A percentile compares a stretch with the other conserved stretches of the same genome.
Evolutionary conservation across 768 basidiomycete genomes (phyloP).

Genomic region (Lentinula lateritia): DNA sequence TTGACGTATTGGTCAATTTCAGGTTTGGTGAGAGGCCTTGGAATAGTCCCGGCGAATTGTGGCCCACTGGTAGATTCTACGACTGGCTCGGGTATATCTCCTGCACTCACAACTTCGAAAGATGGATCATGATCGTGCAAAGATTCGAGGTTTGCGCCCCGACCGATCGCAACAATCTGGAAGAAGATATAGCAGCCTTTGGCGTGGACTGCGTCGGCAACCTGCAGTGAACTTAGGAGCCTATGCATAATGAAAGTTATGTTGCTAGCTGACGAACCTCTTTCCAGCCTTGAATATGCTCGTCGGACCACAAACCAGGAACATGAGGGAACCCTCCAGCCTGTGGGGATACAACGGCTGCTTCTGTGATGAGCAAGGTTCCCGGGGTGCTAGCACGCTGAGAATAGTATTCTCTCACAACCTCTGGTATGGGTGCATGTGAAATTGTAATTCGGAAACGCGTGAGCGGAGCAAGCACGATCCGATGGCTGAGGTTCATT

Average conservation of each 20-base stretch:
- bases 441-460: slow-evolving; percentile 19
- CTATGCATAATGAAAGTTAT: background rate
- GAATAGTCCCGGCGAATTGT: slow-evolving; percentile 4
- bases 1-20: slow-evolving; percentile 32
- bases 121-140: background rate
- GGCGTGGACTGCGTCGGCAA: slow-evolving; percentile 36
- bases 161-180: slow-evolving; percentile 42
- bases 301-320: slow-evolving; percentile 45
- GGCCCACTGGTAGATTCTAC: slow-evolving; percentile 12
- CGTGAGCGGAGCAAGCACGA: slow-evolving; percentile 32
- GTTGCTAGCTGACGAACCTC: slow-evolving; percentile 18
- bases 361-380: slow-evolving; percentile 41
- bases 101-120: slow-evolving; percentile 8
- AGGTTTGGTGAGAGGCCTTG: slow-evolving; percentile 26
- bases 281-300: slow-evolving; percentile 53
- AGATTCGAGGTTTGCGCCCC: slow-evolving; percentile 13
- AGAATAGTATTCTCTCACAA: slow-evolving; percentile 29
- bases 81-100: slow-evolving; percentile 8
- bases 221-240: slow-evolving; percentile 9
- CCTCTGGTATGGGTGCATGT: slow-evolving; percentile 21
- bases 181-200: slow-evolving; percentile 32
- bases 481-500: slow-evolving; percentile 24
- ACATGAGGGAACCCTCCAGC: slow-evolving; percentile 26
- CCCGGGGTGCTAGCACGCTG: slow-evolving; percentile 31
- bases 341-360: slow-evolving; percentile 27